phyloP scores from a whole-genome alignment of 192 early-diverging fungal species.

The Irineochytrium annulatum region DNA sequence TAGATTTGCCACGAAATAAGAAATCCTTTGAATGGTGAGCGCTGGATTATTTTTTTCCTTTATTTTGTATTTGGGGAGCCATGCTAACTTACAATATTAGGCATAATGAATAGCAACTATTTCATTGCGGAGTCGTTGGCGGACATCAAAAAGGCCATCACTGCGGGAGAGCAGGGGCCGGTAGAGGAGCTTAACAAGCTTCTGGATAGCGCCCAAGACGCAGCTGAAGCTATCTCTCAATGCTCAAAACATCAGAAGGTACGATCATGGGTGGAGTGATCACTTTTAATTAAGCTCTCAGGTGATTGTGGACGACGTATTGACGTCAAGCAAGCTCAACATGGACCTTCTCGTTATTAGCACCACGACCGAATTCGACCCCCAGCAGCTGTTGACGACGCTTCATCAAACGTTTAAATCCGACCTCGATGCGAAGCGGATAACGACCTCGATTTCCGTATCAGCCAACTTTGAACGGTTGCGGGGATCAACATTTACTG shows the following conservation, averaged over 20 bases:
- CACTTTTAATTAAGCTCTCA: conserved; percentile 7
- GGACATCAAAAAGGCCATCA: conserved; percentile 10
- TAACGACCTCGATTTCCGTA: conserved; percentile 38
- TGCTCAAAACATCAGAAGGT: conserved; percentile 38
- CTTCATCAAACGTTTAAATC: conserved; percentile 29
- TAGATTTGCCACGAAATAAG: conserved; percentile 36
- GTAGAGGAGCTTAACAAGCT: background rate
- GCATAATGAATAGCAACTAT: conserved; percentile 34
- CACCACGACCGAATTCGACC: conserved; percentile 20
- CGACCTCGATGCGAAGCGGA: conserved; percentile 24
- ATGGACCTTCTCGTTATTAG: conserved; percentile 35
- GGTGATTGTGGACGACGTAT: conserved; percentile 38
- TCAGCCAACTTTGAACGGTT: conserved; percentile 32
- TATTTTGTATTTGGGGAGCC: too few species aligned
- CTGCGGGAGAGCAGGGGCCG: background rate
- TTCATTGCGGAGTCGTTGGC: conserved; percentile 21
- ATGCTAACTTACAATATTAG: too few species aligned
- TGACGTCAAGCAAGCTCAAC: conserved; percentile 13
- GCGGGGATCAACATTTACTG: conserved; percentile 40
- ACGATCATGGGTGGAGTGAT: background rate
- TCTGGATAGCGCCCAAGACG: conserved; percentile 12
- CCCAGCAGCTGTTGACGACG: conserved; percentile 19
- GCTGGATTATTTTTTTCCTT: too few species aligned
- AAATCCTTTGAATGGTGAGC: conserved; percentile 42
- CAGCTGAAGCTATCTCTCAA: conserved; percentile 27